Conservation (phyloP, 2,329 filamentous ascomycete species). For the Mariannaea elegans region DNA sequence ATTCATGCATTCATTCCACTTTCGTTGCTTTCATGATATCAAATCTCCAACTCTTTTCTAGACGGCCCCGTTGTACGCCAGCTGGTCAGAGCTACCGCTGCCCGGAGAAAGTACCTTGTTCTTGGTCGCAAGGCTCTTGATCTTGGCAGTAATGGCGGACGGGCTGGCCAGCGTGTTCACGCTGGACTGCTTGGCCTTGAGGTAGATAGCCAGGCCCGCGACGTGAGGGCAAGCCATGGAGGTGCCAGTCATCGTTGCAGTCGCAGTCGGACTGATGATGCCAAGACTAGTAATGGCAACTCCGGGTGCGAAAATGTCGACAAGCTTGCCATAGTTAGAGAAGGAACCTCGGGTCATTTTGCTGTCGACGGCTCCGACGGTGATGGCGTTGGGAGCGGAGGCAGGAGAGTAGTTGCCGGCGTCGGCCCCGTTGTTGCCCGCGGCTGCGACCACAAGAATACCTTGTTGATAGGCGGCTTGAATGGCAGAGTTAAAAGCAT, state of each 20-base stretch:
- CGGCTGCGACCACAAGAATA: slow-evolving; percentile 63
- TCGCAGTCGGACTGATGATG: slow-evolving; percentile 52
- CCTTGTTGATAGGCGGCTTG: slow-evolving; percentile 55
- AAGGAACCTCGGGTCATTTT: slow-evolving; percentile 51
- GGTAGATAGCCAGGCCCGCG: slow-evolving; percentile 66
- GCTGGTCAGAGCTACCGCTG: slow-evolving; percentile 52
- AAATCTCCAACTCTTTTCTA: background rate
- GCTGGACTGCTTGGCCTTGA: slow-evolving; percentile 42
- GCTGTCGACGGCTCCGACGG: slow-evolving; percentile 59
- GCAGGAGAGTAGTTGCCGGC: slow-evolving; percentile 56
- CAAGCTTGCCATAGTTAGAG: slow-evolving; percentile 58
- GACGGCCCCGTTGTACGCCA: slow-evolving; percentile 57
- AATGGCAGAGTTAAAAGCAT: slow-evolving; percentile 60
- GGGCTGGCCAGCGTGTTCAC: slow-evolving; percentile 49
- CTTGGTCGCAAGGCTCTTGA: slow-evolving; percentile 53
- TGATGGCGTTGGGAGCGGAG: slow-evolving; percentile 57
- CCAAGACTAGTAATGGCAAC: slow-evolving; percentile 56
- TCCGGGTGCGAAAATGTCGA: slow-evolving; percentile 64
- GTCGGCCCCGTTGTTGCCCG: slow-evolving; percentile 60
- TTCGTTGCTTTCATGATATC: background rate
- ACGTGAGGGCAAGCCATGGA: slow-evolving; percentile 71
- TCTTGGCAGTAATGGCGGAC: slow-evolving; percentile 50
- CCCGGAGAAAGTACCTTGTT: slow-evolving; percentile 47
- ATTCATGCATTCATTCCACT: background rate
- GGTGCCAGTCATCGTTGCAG: slow-evolving; percentile 63